Percentiles rank a stretch among this genome's conserved stretches.
phyloP scores from a whole-genome alignment of 371 early-diverging fungal species.

The Chytridium lagenaria region DNA sequence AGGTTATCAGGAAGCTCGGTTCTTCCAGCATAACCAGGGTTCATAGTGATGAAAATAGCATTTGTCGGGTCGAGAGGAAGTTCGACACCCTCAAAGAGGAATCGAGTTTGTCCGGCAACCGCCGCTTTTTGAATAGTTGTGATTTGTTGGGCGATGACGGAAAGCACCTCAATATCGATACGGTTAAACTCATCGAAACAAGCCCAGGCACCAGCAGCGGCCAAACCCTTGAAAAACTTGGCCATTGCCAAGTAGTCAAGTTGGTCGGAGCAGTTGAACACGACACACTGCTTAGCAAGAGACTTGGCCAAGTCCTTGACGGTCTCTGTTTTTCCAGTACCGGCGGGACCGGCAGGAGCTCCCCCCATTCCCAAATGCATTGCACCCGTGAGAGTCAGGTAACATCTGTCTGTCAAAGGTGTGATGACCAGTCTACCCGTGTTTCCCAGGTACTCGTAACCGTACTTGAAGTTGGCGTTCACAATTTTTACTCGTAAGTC shows the following conservation, averaged over 20 bases:
- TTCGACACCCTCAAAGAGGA: slow-evolving; percentile 64
- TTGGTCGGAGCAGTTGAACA: slow-evolving; percentile 68
- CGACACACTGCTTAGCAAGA: slow-evolving; percentile 68
- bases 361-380: slow-evolving; percentile 69
- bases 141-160: slow-evolving; percentile 67
- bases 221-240: slow-evolving; percentile 66
- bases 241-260: slow-evolving; percentile 68
- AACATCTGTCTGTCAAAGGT: slow-evolving; percentile 63
- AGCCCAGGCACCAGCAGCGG: slow-evolving; percentile 64
- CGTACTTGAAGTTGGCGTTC: slow-evolving; percentile 63
- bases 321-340: slow-evolving; percentile 69
- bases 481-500: slow-evolving; percentile 61
- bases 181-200: slow-evolving; percentile 72
- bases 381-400: slow-evolving; percentile 61
- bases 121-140: slow-evolving; percentile 64
- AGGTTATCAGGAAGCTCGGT: slow-evolving; percentile 69
- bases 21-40: slow-evolving; percentile 71
- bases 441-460: slow-evolving; percentile 65
- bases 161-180: slow-evolving; percentile 64
- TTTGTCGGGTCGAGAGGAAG: slow-evolving; percentile 60
- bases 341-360: slow-evolving; percentile 66
- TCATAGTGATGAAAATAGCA: slow-evolving; percentile 73
- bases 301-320: slow-evolving; percentile 67
- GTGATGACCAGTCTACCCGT: slow-evolving; percentile 66
- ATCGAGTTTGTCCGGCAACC: slow-evolving; percentile 53